Conservation (phyloP, 1,139 yeast genomes). For the Yamadazyma blattariae region DNA sequence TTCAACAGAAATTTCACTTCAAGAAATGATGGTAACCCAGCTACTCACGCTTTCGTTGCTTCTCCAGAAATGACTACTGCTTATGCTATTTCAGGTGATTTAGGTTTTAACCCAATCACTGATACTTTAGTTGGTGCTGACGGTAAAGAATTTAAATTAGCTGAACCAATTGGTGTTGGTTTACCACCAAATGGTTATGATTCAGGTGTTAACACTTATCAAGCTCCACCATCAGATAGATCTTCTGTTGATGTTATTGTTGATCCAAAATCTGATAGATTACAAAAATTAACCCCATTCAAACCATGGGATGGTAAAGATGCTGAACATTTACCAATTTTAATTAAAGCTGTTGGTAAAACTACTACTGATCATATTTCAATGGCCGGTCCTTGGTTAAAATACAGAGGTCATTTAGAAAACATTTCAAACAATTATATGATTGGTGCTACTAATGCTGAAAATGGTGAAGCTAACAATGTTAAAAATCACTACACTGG, state of each 20-base stretch:
- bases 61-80: constrained; percentile 98
- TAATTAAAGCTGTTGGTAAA: constrained; percentile 96
- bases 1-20: constrained; percentile 99
- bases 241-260: constrained; percentile 69
- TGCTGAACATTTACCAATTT: constrained; percentile 82
- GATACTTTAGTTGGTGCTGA: constrained; percentile 91
- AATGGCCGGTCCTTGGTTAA: constrained; percentile 99
- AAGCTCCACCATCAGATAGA: constrained; percentile 95
- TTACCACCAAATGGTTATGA: constrained; percentile 93
- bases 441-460: constrained; percentile 99
- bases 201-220: constrained; percentile 93
- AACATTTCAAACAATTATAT: constrained; percentile 98
- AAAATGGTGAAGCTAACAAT: constrained; percentile 92
- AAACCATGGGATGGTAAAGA: constrained; percentile 93
- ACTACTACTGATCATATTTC: constrained; percentile 99
- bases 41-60: constrained; percentile 96
- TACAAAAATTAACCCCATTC: constrained; percentile 50
- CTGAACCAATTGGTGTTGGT: constrained; percentile 90
- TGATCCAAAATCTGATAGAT: constrained; percentile 73
- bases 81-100: constrained; percentile 94
- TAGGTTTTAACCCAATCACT: constrained; percentile 96
- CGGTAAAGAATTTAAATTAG: constrained; percentile 93
- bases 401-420: constrained; percentile 99
- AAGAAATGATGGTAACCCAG: constrained; percentile 99
- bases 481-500: constrained; percentile 91